Conservation (phyloP, 257 asterid species). For the Nicotiana tabacum region DNA sequence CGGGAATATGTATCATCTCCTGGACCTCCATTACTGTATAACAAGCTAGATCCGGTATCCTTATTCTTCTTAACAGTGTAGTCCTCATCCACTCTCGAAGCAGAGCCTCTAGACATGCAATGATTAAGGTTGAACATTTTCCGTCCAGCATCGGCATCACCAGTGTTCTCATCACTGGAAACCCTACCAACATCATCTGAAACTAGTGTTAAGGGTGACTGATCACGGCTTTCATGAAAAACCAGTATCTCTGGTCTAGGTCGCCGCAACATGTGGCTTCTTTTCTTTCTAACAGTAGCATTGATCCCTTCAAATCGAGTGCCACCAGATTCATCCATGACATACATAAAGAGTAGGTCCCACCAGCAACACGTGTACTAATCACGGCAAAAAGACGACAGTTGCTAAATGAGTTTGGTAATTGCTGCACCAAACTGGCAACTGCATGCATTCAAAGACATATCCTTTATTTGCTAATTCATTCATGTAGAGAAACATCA, state of each 20-base stretch:
- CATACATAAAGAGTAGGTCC: background rate
- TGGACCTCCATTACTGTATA: slow-evolving; percentile 27
- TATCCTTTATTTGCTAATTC: background rate
- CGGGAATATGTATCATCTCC: slow-evolving; percentile 18
- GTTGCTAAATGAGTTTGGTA: slow-evolving; percentile 9
- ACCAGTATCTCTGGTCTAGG: slow-evolving; percentile 64
- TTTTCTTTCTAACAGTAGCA: slow-evolving; percentile 51
- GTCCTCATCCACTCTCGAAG: slow-evolving; percentile 25
- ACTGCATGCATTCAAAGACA: slow-evolving; percentile 1
- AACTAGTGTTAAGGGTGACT: slow-evolving; percentile 43
- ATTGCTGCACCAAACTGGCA: slow-evolving; percentile 17
- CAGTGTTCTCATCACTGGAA: slow-evolving; percentile 66
- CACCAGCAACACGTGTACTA: slow-evolving; percentile 12
- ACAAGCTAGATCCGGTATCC: slow-evolving; percentile 29
- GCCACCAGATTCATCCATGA: slow-evolving; percentile 61
- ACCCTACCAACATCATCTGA: slow-evolving; percentile 60
- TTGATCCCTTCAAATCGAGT: slow-evolving; percentile 46
- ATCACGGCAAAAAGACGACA: background rate
- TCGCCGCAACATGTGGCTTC: slow-evolving; percentile 70
- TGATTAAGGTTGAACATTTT: slow-evolving; percentile 75
- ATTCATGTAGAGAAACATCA: slow-evolving; percentile 6
- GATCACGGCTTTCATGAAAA: slow-evolving; percentile 37
- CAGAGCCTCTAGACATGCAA: slow-evolving; percentile 66
- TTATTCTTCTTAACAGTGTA: slow-evolving; percentile 14
- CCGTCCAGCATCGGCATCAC: slow-evolving; percentile 51